Evolutionary conservation across 2,329 filamentous ascomycete species (phyloP).

Genomic region (Mollisia scopiformis): DNA sequence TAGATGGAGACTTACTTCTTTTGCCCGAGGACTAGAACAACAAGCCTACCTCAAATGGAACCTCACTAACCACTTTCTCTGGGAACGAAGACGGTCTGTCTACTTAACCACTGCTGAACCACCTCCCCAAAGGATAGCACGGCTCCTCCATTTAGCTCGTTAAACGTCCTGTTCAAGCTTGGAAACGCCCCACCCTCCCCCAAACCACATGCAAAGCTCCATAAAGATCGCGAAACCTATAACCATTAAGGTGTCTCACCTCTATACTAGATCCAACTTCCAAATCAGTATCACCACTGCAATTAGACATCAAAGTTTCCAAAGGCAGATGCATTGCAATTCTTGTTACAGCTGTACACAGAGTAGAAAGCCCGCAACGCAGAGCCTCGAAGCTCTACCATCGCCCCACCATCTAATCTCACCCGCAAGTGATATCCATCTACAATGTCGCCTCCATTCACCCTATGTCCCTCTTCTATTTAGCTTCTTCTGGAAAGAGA

Average conservation of each 20-base stretch:
- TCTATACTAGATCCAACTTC: not conserved
- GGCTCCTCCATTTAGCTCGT: no score
- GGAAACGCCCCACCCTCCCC: no score
- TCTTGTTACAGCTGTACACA: constrained; percentile 39
- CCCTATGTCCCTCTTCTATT: constrained; percentile 28
- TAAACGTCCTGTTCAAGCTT: no score
- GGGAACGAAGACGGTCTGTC: no score
- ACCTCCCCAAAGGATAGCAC: no score
- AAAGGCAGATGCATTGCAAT: constrained; percentile 34
- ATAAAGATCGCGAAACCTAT: not conserved
- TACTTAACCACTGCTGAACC: no score
- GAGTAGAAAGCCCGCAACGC: constrained; percentile 32
- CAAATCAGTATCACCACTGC: not conserved
- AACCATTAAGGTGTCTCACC: not conserved
- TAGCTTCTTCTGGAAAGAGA: constrained; percentile 70
- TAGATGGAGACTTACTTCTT: no score
- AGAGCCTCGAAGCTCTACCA: constrained; percentile 22
- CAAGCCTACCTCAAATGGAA: no score
- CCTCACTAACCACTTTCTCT: no score
- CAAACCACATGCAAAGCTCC: no score
- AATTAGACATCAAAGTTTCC: constrained; percentile 7
- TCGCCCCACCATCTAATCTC: constrained; percentile 23
- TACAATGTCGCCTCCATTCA: constrained; percentile 21
- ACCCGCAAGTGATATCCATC: constrained; percentile 24
- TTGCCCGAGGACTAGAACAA: no score